phyloP scores from a whole-genome alignment of 768 basidiomycete genomes.

The Boletus pseudopeckii region DNA sequence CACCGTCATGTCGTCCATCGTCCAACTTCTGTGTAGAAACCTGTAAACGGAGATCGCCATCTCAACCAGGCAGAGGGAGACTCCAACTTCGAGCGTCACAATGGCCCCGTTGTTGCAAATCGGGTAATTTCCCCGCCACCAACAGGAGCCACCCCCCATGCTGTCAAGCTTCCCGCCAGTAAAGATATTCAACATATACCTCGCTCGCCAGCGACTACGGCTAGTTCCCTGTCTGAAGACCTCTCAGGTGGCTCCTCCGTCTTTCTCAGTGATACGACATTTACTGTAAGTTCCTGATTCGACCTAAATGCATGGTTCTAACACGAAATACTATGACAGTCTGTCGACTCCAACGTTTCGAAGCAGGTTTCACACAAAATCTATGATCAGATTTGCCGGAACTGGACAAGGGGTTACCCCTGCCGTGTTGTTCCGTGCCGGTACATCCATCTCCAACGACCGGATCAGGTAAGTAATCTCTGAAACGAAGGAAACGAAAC shows the following conservation, averaged over 20 bases:
- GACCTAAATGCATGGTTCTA: not conserved
- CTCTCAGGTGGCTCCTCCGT: slow-evolving; percentile 11
- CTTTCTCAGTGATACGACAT: slow-evolving; percentile 16
- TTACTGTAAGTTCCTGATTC: slow-evolving; percentile 13
- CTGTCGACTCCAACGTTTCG: slow-evolving; percentile 15
- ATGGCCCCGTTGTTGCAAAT: not conserved
- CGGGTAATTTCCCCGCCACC: slow-evolving; percentile 9
- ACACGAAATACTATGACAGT: slow-evolving; percentile 8
- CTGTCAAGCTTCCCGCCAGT: slow-evolving; percentile 11
- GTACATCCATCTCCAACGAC: slow-evolving; percentile 9
- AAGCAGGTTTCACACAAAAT: not conserved
- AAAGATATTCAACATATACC: not conserved
- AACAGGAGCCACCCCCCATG: not conserved
- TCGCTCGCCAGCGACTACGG: slow-evolving; percentile 10
- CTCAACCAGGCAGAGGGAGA: not conserved
- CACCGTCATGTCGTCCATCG: not conserved
- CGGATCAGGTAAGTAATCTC: slow-evolving; percentile 7
- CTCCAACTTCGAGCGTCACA: not conserved
- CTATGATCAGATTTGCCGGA: not conserved
- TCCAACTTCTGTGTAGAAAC: slow-evolving; percentile 4
- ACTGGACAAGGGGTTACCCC: not conserved
- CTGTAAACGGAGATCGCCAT: not conserved
- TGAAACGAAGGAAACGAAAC: not conserved
- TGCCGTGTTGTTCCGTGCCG: not conserved
- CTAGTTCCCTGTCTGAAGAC: slow-evolving; percentile 19